Percentiles rank a stretch among this genome's conserved stretches.
Evolutionary conservation across 2,329 filamentous ascomycete genomes (phyloP).

Genomic region (Leptosphaerulina australis): DNA sequence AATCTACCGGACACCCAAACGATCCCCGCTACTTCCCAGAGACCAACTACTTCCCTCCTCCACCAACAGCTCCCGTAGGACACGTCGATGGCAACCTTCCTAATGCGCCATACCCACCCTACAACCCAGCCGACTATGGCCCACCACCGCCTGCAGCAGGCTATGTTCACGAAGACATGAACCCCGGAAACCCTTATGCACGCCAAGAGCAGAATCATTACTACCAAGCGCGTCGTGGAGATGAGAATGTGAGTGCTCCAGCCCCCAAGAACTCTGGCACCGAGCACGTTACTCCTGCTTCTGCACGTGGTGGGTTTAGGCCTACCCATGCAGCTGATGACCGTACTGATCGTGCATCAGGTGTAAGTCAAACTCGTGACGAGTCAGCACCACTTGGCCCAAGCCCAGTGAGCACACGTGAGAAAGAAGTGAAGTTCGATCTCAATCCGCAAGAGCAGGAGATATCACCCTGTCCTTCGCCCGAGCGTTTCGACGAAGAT

Average conservation of each 20-base stretch:
- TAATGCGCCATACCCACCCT: conserved; percentile 38
- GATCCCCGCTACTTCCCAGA: conserved; percentile 53
- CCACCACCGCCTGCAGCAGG: conserved; percentile 36
- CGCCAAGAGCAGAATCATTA: conserved; percentile 36
- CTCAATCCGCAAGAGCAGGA: conserved; percentile 39
- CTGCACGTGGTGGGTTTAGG: conserved; percentile 18
- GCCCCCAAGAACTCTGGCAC: conserved; percentile 36
- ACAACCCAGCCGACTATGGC: conserved; percentile 52
- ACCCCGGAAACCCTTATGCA: conserved; percentile 38
- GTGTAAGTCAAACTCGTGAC: conserved; percentile 6
- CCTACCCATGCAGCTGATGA: conserved; percentile 23
- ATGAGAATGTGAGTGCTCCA: conserved; percentile 59
- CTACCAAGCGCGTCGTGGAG: conserved; percentile 45
- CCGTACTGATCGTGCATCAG: conserved; percentile 36
- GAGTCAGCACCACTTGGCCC: conserved; percentile 15
- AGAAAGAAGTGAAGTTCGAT: conserved; percentile 50
- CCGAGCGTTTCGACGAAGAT: conserved; percentile 13
- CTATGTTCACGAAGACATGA: conserved; percentile 40
- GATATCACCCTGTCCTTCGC: conserved; percentile 25
- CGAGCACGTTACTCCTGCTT: conserved; percentile 25
- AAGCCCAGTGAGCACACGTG: conserved; percentile 23
- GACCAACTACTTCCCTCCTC: conserved; percentile 58
- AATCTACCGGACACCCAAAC: conserved; percentile 42
- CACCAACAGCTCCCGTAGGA: conserved; percentile 45
- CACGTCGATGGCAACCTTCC: conserved; percentile 34